Conservation (phyloP, 441 rosid species). For the Gossypium aridum region DNA sequence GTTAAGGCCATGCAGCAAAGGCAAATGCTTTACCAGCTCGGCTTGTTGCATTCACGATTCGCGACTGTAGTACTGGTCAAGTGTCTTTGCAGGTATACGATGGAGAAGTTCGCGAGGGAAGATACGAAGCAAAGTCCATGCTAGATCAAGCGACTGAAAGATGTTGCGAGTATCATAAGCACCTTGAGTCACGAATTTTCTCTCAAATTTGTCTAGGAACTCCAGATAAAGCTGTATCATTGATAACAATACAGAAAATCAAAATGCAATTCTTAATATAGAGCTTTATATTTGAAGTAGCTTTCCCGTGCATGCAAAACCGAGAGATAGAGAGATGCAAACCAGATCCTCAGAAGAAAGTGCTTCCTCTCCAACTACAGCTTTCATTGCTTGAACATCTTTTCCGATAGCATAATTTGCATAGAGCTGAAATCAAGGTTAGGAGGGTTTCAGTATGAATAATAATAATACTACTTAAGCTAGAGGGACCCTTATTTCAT, state of each 20-base stretch:
- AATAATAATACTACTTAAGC: not conserved
- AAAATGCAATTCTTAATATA: not conserved
- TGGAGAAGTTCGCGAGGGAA: conserved; percentile 99
- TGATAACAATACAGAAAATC: conserved; percentile 10
- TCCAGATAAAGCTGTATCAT: conserved; percentile 32
- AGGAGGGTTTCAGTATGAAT: not conserved
- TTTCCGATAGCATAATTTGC: conserved; percentile 97
- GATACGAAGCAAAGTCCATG: conserved; percentile 98
- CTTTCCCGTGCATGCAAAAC: not conserved
- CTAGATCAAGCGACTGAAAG: conserved; percentile 94
- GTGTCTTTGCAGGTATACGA: conserved; percentile 97
- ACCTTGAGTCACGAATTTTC: conserved; percentile 92
- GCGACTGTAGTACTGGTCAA: conserved; percentile 84
- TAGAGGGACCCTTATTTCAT: not conserved
- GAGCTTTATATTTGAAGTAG: not conserved
- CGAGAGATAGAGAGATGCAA: conserved; percentile 22
- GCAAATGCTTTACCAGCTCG: conserved; percentile 5
- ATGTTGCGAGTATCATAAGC: conserved; percentile 98
- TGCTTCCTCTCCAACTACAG: conserved; percentile 99
- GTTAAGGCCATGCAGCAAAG: not conserved
- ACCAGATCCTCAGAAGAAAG: conserved; percentile 99
- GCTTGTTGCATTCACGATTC: conserved; percentile 68
- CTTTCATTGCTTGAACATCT: conserved; percentile 99
- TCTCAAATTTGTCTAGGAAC: conserved; percentile 95
- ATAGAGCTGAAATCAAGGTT: conserved; percentile 53